These are phyloP conservation scores for Gnetum montanum DNA, from an alignment of 75 land plant genomes.

Conservation along the genomic window DNA sequence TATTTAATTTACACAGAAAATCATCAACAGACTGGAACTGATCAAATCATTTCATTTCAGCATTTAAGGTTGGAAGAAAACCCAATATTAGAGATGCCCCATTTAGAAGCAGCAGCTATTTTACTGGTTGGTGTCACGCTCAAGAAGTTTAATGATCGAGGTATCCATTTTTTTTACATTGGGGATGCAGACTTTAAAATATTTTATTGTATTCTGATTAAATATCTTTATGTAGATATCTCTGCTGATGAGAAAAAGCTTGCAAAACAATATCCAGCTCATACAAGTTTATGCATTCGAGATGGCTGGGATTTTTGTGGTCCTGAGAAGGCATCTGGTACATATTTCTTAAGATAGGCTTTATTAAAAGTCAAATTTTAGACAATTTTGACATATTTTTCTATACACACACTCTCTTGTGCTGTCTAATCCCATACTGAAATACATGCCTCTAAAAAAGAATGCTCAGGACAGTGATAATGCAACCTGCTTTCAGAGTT, in stretches of 20 bases:
- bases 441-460: no score
- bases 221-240: conserved; percentile 43
- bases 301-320: conserved; percentile 92
- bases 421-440: no score
- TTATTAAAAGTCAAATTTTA: no score
- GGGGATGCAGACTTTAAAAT: not conserved
- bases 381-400: no score
- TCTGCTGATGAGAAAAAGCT: conserved; percentile 54
- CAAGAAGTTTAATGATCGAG: conserved; percentile 93
- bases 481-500: no score
- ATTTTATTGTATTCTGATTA: not conserved
- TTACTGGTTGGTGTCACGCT: conserved; percentile 81
- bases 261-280: conserved; percentile 78
- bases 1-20: no score
- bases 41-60: conserved; percentile 28
- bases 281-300: conserved; percentile 73
- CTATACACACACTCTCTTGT: no score
- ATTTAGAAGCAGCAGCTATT: conserved; percentile 87
- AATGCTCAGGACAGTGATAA: no score
- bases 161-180: conserved; percentile 17
- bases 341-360: conserved; percentile 3
- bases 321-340: conserved; percentile 75
- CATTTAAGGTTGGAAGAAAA: conserved; percentile 92
- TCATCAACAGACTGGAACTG: not conserved
- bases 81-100: conserved; percentile 80